Evolutionary conservation across 768 basidiomycete species (phyloP).

Genomic region (Tulasnella sp.): DNA sequence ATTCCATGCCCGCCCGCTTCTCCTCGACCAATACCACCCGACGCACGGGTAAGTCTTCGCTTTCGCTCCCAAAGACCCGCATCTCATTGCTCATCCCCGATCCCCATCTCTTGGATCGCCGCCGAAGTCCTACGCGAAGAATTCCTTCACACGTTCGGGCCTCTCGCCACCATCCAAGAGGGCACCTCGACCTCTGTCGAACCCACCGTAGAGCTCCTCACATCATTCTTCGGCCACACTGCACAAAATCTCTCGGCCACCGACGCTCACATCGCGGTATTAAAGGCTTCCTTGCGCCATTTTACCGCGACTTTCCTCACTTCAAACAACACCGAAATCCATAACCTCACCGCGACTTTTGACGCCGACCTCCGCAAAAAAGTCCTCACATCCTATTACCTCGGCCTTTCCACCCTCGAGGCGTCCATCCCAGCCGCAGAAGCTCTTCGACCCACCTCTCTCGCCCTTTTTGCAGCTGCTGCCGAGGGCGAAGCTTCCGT

Average conservation of each 20-base stretch:
- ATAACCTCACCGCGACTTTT: constrained; percentile 67
- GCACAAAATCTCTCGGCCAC: constrained; percentile 30
- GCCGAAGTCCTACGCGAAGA: constrained; percentile 89
- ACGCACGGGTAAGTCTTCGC: no score
- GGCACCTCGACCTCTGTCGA: constrained; percentile 11
- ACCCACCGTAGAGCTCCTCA: constrained; percentile 57
- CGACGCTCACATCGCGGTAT: constrained; percentile 46
- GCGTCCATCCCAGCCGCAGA: constrained; percentile 41
- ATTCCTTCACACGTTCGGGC: constrained; percentile 50
- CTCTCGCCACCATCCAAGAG: constrained; percentile 34
- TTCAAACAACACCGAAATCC: constrained; percentile 54
- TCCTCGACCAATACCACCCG: no score
- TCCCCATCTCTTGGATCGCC: constrained; percentile 89
- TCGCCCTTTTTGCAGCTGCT: constrained; percentile 62
- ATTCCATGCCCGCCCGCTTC: no score
- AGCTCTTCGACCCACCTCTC: constrained; percentile 53
- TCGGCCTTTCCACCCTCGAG: constrained; percentile 63
- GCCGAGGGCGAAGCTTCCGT: constrained; percentile 57
- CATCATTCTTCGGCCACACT: constrained; percentile 74
- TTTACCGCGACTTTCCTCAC: constrained; percentile 72
- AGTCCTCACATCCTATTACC: constrained; percentile 72
- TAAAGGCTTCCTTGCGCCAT: constrained; percentile 64
- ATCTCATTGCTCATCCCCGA: constrained; percentile 42
- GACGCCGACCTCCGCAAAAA: constrained; percentile 67
- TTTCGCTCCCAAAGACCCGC: no score